Conservation (phyloP, 805 yeast genomes). For the Hemisphaericaspora nanyangensis region DNA sequence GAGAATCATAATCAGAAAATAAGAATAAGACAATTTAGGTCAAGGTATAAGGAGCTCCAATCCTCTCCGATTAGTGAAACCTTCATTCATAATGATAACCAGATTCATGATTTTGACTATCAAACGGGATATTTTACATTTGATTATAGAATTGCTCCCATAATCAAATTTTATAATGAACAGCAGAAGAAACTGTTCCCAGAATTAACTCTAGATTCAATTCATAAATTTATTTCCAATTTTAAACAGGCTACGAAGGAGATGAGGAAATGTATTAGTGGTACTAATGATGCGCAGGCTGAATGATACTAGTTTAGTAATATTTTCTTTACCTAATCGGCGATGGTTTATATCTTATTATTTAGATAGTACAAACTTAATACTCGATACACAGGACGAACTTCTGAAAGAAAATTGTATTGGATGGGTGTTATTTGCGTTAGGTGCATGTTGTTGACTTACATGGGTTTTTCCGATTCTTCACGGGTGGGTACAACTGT, state of each 20-base stretch:
- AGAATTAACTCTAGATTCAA: background rate
- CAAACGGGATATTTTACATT: constrained; percentile 20
- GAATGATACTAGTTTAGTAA: no score
- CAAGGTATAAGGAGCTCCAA: background rate
- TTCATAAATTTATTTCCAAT: constrained; percentile 1
- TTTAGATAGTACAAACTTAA: no score
- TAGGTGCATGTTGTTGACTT: no score
- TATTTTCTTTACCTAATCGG: no score
- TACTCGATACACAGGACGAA: no score
- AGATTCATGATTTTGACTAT: constrained; percentile 16
- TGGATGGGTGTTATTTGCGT: no score
- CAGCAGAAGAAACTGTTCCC: background rate
- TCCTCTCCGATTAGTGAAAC: background rate
- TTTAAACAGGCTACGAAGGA: constrained; percentile 7
- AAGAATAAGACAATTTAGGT: constrained; percentile 5
- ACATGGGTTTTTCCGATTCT: no score
- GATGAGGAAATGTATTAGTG: constrained; percentile 2
- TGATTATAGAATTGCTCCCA: constrained; percentile 20
- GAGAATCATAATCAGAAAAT: constrained; percentile 9
- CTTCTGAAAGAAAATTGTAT: no score
- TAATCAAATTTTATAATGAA: constrained; percentile 1
- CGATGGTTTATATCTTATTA: no score
- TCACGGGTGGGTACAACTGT: no score
- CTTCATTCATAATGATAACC: constrained; percentile 4
- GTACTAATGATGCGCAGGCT: no score